Base-by-base conservation (phyloP, 1,139 yeast genomes). In the Oligophagozyma castellii region DNA sequence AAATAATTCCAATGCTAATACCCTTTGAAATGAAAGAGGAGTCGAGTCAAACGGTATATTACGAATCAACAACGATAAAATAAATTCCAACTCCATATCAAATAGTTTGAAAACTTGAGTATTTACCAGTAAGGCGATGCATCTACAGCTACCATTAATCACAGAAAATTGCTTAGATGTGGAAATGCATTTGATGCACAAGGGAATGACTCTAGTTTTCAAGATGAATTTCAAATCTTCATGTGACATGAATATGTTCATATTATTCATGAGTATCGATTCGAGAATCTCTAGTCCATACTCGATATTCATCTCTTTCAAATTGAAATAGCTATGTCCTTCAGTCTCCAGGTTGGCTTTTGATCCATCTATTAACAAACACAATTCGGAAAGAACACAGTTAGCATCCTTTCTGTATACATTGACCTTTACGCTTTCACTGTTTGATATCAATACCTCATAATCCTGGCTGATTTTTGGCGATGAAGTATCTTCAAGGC, bases 271-370 rank as follows among this genome's bases (percentile, higher is more conserved):
- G 14, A 67, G 31, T 8, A 58, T 55, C 31, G 75, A 76, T 51
- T 86, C 95, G 21, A 84, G 52, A 14, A 86, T 64, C 44, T 86
- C 98, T 28, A 89, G 65, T 0, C 83, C 79, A 32, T 83, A 74
- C 4, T 73, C 67, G 32, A 70, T 71, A 3, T 79, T 70, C 5
- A 86, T 58, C 22, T 64, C 63, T 20, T 65, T 61, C 29, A 73
- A 58, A 42, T 63, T 62, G 30, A 73, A 46, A 35, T 69, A 73
- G 1, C 51, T 22, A 5, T 22, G 22, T 2, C 12, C 37, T 0
- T 84, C 73, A 22, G 61, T 56, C 33, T 67, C 19, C 6, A 16
- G 19, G 4, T 32, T 15, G 10, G 20, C 27, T 22, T 26, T 25
- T 14, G 29, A 32, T 12, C 36, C 67, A 34, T 75, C 86, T 8